phyloP scores from a whole-genome alignment of 257 asterid species.

The Nicotiana noctiflora region DNA sequence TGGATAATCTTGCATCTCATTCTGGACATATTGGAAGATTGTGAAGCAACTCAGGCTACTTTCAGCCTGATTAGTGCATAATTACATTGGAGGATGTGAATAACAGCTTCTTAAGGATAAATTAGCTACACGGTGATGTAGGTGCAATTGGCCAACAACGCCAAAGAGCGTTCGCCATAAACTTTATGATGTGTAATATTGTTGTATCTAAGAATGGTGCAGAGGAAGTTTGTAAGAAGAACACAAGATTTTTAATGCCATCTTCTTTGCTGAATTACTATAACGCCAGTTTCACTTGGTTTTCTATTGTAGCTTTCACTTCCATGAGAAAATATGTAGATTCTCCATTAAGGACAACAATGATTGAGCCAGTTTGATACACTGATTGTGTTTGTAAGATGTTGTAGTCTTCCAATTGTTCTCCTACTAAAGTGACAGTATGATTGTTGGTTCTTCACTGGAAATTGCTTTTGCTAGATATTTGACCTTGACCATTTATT shows the following conservation, averaged over 20 bases:
- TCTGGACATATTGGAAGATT: neutral
- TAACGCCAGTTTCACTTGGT: neutral
- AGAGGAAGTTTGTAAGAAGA: neutral
- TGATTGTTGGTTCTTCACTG: neutral
- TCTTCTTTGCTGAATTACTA: neutral
- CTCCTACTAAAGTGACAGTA: neutral
- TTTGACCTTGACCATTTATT: neutral
- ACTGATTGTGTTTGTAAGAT: neutral
- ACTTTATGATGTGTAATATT: neutral
- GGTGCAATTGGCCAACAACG: neutral
- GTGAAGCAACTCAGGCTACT: neutral
- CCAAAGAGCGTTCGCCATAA: neutral
- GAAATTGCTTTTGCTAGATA: neutral
- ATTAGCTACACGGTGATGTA: neutral
- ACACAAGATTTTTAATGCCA: neutral
- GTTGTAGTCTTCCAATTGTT: neutral
- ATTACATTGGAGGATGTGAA: neutral
- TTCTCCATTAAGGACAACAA: neutral
- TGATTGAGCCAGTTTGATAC: neutral
- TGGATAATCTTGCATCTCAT: neutral
- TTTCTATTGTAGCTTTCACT: neutral
- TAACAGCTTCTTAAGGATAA: neutral
- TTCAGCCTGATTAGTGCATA: neutral
- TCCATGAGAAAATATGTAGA: neutral
- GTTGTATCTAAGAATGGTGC: neutral